A percentile compares a stretch with the other conserved stretches of the same genome.
Evolutionary conservation across 2,329 filamentous ascomycete species (phyloP).

Genomic region (Leptographium lundbergii): DNA sequence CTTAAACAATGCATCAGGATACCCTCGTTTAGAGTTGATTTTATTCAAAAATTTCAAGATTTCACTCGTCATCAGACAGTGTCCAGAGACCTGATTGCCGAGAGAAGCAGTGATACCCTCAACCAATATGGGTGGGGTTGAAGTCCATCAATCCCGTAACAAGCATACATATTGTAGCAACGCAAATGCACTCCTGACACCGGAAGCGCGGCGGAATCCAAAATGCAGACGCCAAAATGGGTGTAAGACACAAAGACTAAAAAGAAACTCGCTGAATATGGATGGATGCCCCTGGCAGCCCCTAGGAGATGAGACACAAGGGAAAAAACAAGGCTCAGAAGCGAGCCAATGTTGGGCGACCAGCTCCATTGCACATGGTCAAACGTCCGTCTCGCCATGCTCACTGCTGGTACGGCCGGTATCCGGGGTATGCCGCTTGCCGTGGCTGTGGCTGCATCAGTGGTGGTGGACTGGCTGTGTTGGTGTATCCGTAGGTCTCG

Average conservation of each 20-base stretch:
- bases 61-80: neutral
- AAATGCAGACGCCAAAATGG: neutral
- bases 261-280: neutral
- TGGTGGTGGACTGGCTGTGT: slow-evolving; percentile 6
- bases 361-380: neutral
- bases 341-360: neutral
- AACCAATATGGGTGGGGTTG: neutral
- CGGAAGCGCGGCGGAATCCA: neutral
- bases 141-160: neutral
- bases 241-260: neutral
- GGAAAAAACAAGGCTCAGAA: neutral
- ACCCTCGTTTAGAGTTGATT: neutral
- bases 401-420: slow-evolving; percentile 16
- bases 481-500: slow-evolving; percentile 1
- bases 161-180: neutral
- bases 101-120: too few relatives aligned
- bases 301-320: neutral
- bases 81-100: neutral
- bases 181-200: neutral
- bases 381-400: neutral
- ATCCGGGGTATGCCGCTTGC: slow-evolving; percentile 8
- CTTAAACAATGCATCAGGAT: neutral
- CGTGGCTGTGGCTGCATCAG: slow-evolving; percentile 10
- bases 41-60: neutral
- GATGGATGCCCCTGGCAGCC: neutral